Base-by-base conservation (phyloP, 345 rosid genomes). In the Kernera saxatilis region DNA sequence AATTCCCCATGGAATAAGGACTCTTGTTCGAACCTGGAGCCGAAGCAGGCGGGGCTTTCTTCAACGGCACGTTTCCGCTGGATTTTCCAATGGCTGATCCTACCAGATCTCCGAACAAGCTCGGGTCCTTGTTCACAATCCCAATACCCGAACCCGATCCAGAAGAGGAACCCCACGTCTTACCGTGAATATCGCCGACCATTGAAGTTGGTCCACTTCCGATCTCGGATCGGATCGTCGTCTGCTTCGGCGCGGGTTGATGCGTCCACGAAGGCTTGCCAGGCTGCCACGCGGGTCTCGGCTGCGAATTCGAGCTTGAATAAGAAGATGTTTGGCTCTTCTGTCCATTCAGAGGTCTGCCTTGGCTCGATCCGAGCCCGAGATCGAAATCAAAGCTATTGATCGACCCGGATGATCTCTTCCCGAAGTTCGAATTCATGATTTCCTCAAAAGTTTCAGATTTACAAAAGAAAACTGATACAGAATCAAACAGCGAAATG, bases 181-280 rank as follows among this genome's bases (percentile, higher is more conserved):
- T 94, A 29, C 98, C 98, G 43, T 53, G 85, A 56, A 93, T 93
- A 78, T 93, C 98, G 0, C 97, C 98, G 13, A 80, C 90, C 97
- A 91, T 91, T 3, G 98, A 86, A 64, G 80, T 64, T 35, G 96
- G 92, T 13, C 87, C 87, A 22, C 67, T 80, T 3, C 70, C 81
- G 39, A 83, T 36, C 58, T 69, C 86, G 0, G 84, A 27, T 39
- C 78, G 73, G 70, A 75, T 75, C 12, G 69, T 49, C 45, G 84
- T 40, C 65, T 75, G 94, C 57, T 67, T 61, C 17, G 86, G 85
- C 12, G 92, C 84, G 3, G 93, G 90, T 32, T 88, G 93, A 79
- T 93, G 98, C 12, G 93, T 88, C 98, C 98, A 93, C 0, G 96
- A 77, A 27, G 93, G 87, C 77, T 83, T 93, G 58, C 76, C 84